Percentiles rank a stretch among this genome's conserved stretches.
These are phyloP conservation scores for Priceomyces haplophilus DNA, from an alignment of 805 yeast genomes.

Conservation along the genomic window DNA sequence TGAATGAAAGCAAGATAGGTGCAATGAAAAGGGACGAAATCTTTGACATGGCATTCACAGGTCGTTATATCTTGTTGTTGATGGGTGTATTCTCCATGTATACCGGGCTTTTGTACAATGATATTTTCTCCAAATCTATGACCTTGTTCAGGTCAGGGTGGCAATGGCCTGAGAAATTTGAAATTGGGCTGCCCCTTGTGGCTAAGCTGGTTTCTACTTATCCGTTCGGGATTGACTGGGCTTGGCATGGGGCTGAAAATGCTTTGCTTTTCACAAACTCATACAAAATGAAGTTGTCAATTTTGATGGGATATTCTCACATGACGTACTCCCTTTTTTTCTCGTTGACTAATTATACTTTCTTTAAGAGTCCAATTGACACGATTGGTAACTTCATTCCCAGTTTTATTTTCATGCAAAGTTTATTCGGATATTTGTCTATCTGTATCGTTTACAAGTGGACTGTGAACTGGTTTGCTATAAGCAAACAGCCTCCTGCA, in stretches of 20 bases:
- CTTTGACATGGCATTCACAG: slow-evolving; percentile 92
- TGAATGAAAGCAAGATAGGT: slow-evolving; percentile 69
- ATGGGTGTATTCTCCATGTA: slow-evolving; percentile 97
- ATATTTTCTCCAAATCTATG: slow-evolving; percentile 88
- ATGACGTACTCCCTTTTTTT: slow-evolving; percentile 89
- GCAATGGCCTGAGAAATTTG: slow-evolving; percentile 82
- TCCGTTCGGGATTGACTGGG: slow-evolving; percentile 83
- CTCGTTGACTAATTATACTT: slow-evolving; percentile 74
- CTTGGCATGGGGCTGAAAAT: slow-evolving; percentile 98
- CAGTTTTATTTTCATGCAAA: slow-evolving; percentile 91
- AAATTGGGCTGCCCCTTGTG: slow-evolving; percentile 63
- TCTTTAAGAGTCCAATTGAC: slow-evolving; percentile 71
- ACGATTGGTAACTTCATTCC: slow-evolving; percentile 92
- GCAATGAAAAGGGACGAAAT: slow-evolving; percentile 82
- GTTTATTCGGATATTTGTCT: slow-evolving; percentile 90
- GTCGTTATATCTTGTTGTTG: slow-evolving; percentile 83
- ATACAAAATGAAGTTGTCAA: slow-evolving; percentile 94
- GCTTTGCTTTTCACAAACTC: slow-evolving; percentile 87
- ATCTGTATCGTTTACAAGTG: slow-evolving; percentile 88
- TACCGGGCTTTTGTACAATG: slow-evolving; percentile 93
- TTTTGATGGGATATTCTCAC: slow-evolving; percentile 90
- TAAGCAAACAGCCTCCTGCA: slow-evolving; percentile 82
- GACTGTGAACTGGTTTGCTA: slow-evolving; percentile 86
- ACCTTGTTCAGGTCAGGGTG: slow-evolving; percentile 86
- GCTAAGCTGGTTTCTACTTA: slow-evolving; percentile 71